A percentile compares a stretch with the other conserved stretches of the same genome.
These are phyloP conservation scores for Acrocalymma vagum DNA, from an alignment of 2,329 filamentous ascomycete species.

Conservation along the genomic window DNA sequence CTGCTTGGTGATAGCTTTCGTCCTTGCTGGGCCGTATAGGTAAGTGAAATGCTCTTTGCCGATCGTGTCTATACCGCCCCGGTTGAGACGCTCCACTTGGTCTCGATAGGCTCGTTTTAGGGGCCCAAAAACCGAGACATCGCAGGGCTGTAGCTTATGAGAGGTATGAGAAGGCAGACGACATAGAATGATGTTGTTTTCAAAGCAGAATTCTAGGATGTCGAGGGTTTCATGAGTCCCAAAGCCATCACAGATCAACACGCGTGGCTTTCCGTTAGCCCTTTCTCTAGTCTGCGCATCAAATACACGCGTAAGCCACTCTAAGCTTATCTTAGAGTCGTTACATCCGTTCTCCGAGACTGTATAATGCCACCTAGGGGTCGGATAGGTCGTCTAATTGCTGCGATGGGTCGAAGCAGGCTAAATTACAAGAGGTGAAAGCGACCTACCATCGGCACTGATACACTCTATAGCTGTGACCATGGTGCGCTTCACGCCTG, in stretches of 20 bases:
- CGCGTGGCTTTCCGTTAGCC: constrained; percentile 38
- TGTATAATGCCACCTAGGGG: constrained; percentile 25
- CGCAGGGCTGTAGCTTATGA: constrained; percentile 28
- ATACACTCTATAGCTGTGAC: constrained; percentile 24
- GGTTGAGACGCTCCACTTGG: constrained; percentile 25
- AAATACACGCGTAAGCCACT: constrained; percentile 47
- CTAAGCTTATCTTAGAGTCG: constrained; percentile 43
- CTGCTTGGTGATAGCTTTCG: constrained; percentile 23
- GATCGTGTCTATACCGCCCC: constrained; percentile 21
- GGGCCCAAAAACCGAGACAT: constrained; percentile 23
- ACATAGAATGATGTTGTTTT: constrained; percentile 44
- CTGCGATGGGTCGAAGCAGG: constrained; percentile 22
- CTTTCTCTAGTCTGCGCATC: constrained; percentile 41
- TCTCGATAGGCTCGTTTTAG: constrained; percentile 33
- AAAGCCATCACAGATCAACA: constrained; percentile 25
- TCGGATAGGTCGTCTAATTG: constrained; percentile 19
- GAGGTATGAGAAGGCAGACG: constrained; percentile 31
- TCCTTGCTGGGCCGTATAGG: constrained; percentile 26
- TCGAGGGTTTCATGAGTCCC: constrained; percentile 44
- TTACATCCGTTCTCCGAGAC: constrained; percentile 25
- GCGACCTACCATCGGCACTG: constrained; percentile 18
- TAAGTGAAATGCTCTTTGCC: constrained; percentile 34
- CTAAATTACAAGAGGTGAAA: constrained; percentile 21
- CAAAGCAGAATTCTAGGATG: constrained; percentile 38
- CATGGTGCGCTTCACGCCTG: constrained; percentile 21